A percentile compares a stretch with the other conserved stretches of the same genome.
Evolutionary conservation across 345 rosid species (phyloP).

Genomic region (Eucalyptus grandis): DNA sequence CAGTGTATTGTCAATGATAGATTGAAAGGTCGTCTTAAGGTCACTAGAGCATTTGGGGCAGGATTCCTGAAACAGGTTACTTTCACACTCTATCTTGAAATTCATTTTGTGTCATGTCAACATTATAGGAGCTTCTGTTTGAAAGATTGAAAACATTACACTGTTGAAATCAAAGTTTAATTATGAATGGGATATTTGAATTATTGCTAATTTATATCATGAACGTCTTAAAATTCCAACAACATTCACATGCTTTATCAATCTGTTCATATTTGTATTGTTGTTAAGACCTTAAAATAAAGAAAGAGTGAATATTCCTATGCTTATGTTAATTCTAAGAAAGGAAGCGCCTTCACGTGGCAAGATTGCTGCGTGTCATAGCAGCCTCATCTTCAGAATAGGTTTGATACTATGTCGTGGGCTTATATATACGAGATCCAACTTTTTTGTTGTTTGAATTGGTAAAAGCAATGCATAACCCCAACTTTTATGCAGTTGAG

Average conservation of each 20-base stretch:
- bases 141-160: not conserved
- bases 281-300: not conserved
- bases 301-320: not conserved
- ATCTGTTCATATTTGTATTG: not conserved
- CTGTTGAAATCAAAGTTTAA: not conserved
- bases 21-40: slow-evolving; percentile 94
- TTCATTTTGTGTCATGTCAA: not conserved
- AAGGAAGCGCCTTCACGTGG: not conserved
- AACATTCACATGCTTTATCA: not conserved
- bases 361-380: not conserved
- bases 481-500: not conserved
- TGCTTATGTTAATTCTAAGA: not conserved
- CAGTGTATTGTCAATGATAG: slow-evolving; percentile 85
- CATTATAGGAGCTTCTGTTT: not conserved
- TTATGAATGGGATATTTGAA: not conserved
- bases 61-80: slow-evolving; percentile 91
- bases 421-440: not conserved
- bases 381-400: not conserved
- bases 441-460: not conserved
- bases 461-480: not conserved
- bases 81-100: not conserved
- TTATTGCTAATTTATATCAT: not conserved
- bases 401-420: not conserved
- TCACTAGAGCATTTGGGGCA: slow-evolving; percentile 97
- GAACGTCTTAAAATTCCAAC: not conserved